Conservation (phyloP, 495 filamentous ascomycete genomes). For the Oleoguttula mirabilis region DNA sequence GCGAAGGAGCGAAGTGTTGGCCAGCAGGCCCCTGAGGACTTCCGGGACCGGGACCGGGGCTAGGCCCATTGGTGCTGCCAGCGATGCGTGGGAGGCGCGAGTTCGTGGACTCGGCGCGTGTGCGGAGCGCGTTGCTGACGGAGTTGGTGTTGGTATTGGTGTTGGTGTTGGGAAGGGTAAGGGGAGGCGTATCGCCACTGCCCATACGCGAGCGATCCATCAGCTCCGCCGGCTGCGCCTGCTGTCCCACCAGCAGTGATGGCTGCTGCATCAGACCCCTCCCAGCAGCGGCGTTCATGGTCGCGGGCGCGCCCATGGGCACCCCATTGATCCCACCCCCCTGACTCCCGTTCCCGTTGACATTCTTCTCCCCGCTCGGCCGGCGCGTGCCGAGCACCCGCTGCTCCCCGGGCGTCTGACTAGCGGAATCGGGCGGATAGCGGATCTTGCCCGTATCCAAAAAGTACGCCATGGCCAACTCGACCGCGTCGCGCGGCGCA, state of each 20-base stretch:
- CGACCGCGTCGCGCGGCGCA: conserved; percentile 60
- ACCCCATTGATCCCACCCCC: too few species aligned
- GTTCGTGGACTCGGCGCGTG: background rate
- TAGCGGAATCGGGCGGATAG: conserved; percentile 53
- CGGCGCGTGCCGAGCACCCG: conserved; percentile 27
- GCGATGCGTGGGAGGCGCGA: conserved; percentile 10
- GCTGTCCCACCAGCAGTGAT: too few species aligned
- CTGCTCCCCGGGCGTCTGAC: conserved; percentile 21
- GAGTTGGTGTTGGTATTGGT: too few species aligned
- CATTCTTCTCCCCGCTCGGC: conserved; percentile 26
- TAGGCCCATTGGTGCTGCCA: too few species aligned
- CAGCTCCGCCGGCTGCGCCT: conserved; percentile 3
- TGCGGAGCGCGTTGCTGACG: too few species aligned
- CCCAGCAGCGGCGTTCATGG: too few species aligned
- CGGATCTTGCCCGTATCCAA: conserved; percentile 91
- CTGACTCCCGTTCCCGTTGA: background rate
- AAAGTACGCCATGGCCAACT: conserved; percentile 81
- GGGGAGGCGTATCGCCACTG: conserved; percentile 12
- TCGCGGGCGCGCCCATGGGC: background rate
- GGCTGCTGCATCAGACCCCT: too few species aligned
- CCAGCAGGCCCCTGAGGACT: too few species aligned
- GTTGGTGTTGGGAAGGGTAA: too few species aligned
- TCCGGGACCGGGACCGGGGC: too few species aligned
- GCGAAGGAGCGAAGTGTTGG: conserved; percentile 8
- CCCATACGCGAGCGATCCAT: conserved; percentile 8